A percentile compares a stretch with the other conserved stretches of the same genome.
These are phyloP conservation scores for Strigomonas culicis DNA, from an alignment of 208 protist species.

Conservation along the genomic window DNA sequence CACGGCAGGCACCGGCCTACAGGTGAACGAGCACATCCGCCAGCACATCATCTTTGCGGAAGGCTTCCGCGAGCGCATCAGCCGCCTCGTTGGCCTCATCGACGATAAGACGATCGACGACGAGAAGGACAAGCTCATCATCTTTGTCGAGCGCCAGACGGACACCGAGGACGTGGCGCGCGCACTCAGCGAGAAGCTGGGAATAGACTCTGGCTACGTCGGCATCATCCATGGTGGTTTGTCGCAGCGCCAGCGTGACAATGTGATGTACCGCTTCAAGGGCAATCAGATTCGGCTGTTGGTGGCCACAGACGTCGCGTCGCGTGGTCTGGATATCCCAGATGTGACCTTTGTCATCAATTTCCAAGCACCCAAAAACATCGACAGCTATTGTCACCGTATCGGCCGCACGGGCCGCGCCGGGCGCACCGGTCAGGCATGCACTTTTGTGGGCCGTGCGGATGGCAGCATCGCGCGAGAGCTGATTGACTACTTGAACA, in stretches of 20 bases:
- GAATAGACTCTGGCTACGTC: constrained; percentile 66
- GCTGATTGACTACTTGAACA: constrained; percentile 66
- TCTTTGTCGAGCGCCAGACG: constrained; percentile 91
- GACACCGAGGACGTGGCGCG: constrained; percentile 73
- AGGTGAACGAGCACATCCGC: constrained; percentile 84
- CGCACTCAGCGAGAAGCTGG: constrained; percentile 56
- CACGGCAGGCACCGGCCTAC: constrained; percentile 70
- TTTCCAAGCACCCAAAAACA: constrained; percentile 87
- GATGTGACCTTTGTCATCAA: constrained; percentile 94
- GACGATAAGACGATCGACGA: constrained; percentile 81
- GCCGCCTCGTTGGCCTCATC: constrained; percentile 65
- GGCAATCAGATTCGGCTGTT: constrained; percentile 81
- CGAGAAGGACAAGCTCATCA: constrained; percentile 82
- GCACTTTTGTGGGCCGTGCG: constrained; percentile 73
- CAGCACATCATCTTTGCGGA: constrained; percentile 71
- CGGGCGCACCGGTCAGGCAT: constrained; percentile 74
- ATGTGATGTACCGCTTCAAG: constrained; percentile 90
- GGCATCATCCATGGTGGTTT: constrained; percentile 95
- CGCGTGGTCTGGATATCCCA: constrained; percentile 93
- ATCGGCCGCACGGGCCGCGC: constrained; percentile 94
- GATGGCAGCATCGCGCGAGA: constrained; percentile 56
- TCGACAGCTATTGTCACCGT: constrained; percentile 95
- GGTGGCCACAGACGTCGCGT: constrained; percentile 94
- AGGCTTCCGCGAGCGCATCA: constrained; percentile 52
- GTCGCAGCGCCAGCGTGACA: constrained; percentile 85